Evolutionary conservation across 768 basidiomycete species (phyloP).

Genomic region (Gyrodon lividus): DNA sequence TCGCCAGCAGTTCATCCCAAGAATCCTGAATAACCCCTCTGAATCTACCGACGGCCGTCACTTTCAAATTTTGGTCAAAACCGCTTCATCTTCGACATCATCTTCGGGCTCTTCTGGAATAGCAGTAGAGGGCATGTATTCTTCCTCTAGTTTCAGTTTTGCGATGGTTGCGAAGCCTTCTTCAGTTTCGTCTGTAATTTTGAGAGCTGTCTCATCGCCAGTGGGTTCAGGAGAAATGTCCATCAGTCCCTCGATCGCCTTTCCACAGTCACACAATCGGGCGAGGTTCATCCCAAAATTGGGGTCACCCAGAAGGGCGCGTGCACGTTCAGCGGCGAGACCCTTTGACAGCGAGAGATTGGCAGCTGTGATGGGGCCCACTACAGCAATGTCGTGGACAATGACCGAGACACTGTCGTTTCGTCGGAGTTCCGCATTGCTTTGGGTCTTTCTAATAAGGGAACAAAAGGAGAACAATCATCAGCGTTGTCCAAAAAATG

Average conservation of each 20-base stretch:
- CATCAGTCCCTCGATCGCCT: conserved; percentile 13
- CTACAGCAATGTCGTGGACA: conserved; percentile 56
- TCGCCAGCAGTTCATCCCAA: conserved; percentile 34
- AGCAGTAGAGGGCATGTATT: conserved; percentile 13
- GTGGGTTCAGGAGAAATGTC: conserved; percentile 14
- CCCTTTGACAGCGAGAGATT: conserved; percentile 65
- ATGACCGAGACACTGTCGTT: conserved; percentile 55
- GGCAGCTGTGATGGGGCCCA: conserved; percentile 58
- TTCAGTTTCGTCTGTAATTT: conserved; percentile 44
- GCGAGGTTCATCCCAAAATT: conserved; percentile 44
- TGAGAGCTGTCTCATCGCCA: conserved; percentile 19
- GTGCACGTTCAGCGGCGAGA: conserved; percentile 62
- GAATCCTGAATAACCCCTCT: conserved; percentile 15
- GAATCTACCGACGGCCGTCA: neutral
- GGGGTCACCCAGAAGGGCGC: conserved; percentile 49
- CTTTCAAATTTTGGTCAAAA: conserved; percentile 5
- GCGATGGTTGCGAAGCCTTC: conserved; percentile 50
- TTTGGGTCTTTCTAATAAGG: conserved; percentile 40
- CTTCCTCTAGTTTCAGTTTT: conserved; percentile 30
- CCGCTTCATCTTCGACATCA: conserved; percentile 17
- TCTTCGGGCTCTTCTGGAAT: conserved; percentile 18
- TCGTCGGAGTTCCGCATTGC: conserved; percentile 41
- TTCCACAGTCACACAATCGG: conserved; percentile 42
- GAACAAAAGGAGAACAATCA: neutral
- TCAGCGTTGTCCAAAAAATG: conserved; percentile 3